Conservation (phyloP, 2,329 filamentous ascomycete species). For the Pestalotiopsis sp. region DNA sequence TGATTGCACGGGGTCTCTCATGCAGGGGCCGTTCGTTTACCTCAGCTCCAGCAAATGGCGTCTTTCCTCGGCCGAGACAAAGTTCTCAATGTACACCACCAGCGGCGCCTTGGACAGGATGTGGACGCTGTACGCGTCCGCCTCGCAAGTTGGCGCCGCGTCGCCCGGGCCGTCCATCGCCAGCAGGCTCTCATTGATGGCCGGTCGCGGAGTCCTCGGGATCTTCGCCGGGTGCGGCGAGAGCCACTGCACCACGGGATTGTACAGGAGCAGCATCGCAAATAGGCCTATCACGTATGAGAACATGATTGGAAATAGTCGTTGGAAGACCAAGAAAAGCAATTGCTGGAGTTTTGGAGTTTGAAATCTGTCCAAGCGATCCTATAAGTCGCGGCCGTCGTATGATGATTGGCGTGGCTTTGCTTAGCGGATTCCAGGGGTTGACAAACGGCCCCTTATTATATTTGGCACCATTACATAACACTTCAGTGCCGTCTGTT, state of each 20-base stretch:
- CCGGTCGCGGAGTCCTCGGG: constrained; percentile 41
- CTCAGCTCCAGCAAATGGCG: constrained; percentile 50
- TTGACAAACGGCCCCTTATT: background rate
- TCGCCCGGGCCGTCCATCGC: constrained; percentile 44
- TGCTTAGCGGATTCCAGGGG: constrained; percentile 2
- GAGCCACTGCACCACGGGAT: constrained; percentile 41
- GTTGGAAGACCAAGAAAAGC: background rate
- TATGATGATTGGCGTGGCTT: constrained; percentile 7
- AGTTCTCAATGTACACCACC: constrained; percentile 54
- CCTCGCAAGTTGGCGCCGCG: constrained; percentile 33
- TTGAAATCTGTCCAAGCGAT: constrained; percentile 2
- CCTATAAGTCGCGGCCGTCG: constrained; percentile 1
- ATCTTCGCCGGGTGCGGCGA: constrained; percentile 28
- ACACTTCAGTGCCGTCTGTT: background rate
- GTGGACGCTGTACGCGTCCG: constrained; percentile 45
- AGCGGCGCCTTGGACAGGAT: constrained; percentile 50
- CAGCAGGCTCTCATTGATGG: constrained; percentile 50
- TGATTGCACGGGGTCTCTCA: background rate
- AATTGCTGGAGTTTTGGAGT: background rate
- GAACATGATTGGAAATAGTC: constrained; percentile 35
- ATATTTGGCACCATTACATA: constrained; percentile 6
- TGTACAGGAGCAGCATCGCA: constrained; percentile 42
- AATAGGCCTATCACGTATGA: constrained; percentile 44
- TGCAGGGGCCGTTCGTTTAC: constrained; percentile 32
- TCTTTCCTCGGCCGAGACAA: constrained; percentile 45